Evolutionary conservation across 2,329 filamentous ascomycete genomes (phyloP).

Genomic region (Sclerotinia minor): DNA sequence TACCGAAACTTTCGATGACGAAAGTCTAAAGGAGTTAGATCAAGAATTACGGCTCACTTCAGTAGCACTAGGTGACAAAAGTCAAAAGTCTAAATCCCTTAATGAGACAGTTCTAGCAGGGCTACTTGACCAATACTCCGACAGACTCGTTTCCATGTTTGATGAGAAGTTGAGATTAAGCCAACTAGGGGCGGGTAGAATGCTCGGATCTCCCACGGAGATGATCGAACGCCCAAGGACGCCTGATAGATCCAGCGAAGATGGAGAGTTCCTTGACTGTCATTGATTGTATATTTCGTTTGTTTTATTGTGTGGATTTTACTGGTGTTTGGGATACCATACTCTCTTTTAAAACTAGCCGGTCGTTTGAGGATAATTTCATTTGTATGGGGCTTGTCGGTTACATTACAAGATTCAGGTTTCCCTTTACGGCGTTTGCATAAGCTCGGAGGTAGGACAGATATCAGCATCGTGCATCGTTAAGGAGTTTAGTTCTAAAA

Average conservation of each 20-base stretch:
- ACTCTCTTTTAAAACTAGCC: neutral
- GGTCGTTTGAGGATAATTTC: neutral
- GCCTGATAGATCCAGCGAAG: constrained; percentile 25
- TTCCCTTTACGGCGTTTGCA: neutral
- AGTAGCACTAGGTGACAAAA: constrained; percentile 52
- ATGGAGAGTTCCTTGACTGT: constrained; percentile 21
- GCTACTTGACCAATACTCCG: constrained; percentile 73
- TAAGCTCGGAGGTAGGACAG: neutral
- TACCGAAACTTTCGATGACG: constrained; percentile 55
- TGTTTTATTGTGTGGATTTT: constrained; percentile 1
- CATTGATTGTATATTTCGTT: constrained; percentile 8
- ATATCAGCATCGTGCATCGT: neutral
- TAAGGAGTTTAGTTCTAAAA: neutral
- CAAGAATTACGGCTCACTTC: constrained; percentile 64
- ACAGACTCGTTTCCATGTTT: constrained; percentile 67
- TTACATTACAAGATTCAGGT: neutral
- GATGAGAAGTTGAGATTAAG: constrained; percentile 66
- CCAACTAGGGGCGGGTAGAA: constrained; percentile 30
- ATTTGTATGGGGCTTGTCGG: neutral
- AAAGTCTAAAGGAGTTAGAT: constrained; percentile 62
- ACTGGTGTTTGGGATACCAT: constrained; percentile 13
- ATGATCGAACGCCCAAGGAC: constrained; percentile 34
- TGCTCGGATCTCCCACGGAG: constrained; percentile 19
- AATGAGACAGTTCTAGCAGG: constrained; percentile 61
- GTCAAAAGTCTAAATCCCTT: constrained; percentile 47